Percentiles rank a stretch among this genome's conserved stretches.
These are phyloP conservation scores for Cymodocea nodosa DNA, from an alignment of 116 monocot species.

Conservation along the genomic window DNA sequence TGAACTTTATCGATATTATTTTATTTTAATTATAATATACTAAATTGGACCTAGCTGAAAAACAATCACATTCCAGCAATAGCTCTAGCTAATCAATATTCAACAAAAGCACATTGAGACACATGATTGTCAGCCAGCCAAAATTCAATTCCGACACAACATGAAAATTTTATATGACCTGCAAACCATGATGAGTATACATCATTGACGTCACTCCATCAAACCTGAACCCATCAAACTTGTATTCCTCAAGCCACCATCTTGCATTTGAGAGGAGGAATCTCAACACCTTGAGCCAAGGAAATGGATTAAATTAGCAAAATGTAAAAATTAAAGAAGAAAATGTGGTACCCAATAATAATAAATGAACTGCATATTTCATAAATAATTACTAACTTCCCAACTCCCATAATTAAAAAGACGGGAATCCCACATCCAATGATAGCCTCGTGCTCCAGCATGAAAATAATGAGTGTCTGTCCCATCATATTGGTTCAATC, in stretches of 20 bases:
- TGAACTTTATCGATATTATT: no score
- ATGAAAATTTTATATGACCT: constrained; percentile 21
- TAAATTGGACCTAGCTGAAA: no score
- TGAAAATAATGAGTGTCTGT: constrained; percentile 97
- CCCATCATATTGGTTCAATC: constrained; percentile 94
- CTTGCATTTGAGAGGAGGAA: constrained; percentile 97
- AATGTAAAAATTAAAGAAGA: neutral
- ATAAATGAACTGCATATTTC: neutral
- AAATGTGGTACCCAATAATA: neutral
- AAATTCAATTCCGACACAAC: no score
- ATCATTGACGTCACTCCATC: constrained; percentile 99
- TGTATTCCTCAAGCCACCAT: constrained; percentile 99
- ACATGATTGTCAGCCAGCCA: no score
- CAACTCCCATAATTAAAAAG: constrained; percentile 95
- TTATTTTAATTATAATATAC: no score
- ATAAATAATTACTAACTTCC: constrained; percentile 47
- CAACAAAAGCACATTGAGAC: no score
- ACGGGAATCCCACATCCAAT: constrained; percentile 99
- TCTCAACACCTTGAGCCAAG: constrained; percentile 54
- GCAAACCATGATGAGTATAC: constrained; percentile 94
- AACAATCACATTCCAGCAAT: no score
- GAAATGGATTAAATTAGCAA: constrained; percentile 1
- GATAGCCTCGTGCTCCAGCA: constrained; percentile 72
- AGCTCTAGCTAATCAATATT: no score
- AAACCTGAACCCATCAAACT: constrained; percentile 99